Evolutionary conservation across 139 green algal genomes (phyloP).

Genomic region (Coelastrella sp.): DNA sequence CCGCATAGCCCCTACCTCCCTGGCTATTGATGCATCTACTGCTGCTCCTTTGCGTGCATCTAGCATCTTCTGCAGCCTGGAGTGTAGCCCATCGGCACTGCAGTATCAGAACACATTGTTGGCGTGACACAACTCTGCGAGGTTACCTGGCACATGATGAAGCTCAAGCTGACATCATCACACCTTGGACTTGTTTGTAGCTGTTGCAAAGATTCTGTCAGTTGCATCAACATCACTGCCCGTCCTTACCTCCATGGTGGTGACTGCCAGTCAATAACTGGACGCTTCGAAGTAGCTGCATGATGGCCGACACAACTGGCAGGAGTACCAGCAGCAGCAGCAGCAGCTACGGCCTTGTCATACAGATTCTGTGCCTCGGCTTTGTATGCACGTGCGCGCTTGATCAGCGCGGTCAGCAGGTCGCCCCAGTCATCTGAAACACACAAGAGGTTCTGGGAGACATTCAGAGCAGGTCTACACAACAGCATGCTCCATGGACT

Average conservation of each 20-base stretch:
- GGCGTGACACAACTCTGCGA: too few relatives aligned
- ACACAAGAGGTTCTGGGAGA: too few relatives aligned
- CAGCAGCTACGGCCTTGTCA: constrained; percentile 1
- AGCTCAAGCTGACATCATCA: too few relatives aligned
- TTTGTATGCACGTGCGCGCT: constrained; percentile 48
- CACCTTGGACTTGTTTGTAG: too few relatives aligned
- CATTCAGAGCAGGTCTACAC: too few relatives aligned
- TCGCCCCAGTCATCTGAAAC: constrained; percentile 43
- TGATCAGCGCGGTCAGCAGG: constrained; percentile 49
- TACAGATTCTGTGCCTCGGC: constrained; percentile 39
- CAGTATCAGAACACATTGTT: not conserved
- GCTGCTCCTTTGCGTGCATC: not conserved
- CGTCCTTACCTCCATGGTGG: constrained; percentile 50
- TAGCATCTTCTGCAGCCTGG: not conserved
- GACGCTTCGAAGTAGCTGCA: constrained; percentile 7
- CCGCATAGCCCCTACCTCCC: not conserved
- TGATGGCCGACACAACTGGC: not conserved
- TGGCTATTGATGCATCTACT: not conserved
- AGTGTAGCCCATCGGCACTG: constrained; percentile 19
- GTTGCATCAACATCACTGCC: not conserved
- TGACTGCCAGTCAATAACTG: constrained; percentile 12
- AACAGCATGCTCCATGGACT: too few relatives aligned
- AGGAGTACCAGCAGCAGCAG: not conserved
- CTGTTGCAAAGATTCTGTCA: too few relatives aligned
- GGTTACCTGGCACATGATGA: too few relatives aligned